A percentile compares a stretch with the other conserved stretches of the same genome.
phyloP scores from a whole-genome alignment of 257 asterid genomes.

The Jacaranda copaia region DNA sequence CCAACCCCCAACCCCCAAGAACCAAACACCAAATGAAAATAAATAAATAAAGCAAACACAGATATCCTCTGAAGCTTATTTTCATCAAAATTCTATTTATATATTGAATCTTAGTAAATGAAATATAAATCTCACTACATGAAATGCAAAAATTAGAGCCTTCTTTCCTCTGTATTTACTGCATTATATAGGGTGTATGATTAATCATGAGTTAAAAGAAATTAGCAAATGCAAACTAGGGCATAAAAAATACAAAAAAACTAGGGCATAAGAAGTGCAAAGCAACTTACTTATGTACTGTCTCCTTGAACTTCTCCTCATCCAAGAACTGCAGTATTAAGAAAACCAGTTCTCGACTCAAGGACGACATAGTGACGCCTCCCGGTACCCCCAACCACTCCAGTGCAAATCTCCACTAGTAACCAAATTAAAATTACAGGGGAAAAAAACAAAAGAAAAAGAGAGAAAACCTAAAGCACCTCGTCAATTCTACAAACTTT shows the following conservation, averaged over 20 bases:
- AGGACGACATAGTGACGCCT: slow-evolving; percentile 95
- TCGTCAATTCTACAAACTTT: slow-evolving; percentile 38
- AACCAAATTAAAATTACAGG: slow-evolving; percentile 32
- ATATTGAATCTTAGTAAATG: slow-evolving; percentile 5
- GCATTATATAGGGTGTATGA: slow-evolving; percentile 10
- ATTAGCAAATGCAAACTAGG: slow-evolving; percentile 9
- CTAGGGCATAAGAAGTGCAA: slow-evolving; percentile 2
- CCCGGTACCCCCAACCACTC: slow-evolving; percentile 98
- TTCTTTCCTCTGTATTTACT: background rate
- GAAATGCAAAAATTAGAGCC: background rate
- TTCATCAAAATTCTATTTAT: background rate
- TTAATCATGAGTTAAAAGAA: background rate
- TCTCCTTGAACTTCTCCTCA: slow-evolving; percentile 98
- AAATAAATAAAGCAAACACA: background rate
- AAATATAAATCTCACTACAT: slow-evolving; percentile 5
- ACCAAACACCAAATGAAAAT: background rate
- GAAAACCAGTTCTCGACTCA: slow-evolving; percentile 99
- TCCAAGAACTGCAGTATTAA: slow-evolving; percentile 96
- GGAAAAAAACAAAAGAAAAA: background rate
- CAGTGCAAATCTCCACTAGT: slow-evolving; percentile 77
- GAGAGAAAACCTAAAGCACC: slow-evolving; percentile 34
- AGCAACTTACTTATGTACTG: slow-evolving; percentile 86
- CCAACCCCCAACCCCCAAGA: background rate
- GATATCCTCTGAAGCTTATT: background rate
- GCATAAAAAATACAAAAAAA: slow-evolving; percentile 10